phyloP scores from a whole-genome alignment of 148 eudicot species.

The Bassia scoparia region DNA sequence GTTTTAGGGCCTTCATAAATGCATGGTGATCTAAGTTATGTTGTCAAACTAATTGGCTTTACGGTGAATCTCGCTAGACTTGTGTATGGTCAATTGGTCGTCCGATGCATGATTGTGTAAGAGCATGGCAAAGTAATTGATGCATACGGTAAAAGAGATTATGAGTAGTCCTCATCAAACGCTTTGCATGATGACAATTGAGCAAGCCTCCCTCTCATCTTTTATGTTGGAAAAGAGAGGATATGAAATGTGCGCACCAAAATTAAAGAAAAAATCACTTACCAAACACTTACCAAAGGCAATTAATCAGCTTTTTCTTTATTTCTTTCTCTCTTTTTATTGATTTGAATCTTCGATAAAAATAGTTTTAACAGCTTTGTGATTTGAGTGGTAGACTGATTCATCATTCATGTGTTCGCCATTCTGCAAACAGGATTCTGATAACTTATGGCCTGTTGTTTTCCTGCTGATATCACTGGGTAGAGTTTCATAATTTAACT shows the following conservation, averaged over 20 bases:
- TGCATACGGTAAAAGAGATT: neutral
- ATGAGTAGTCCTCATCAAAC: neutral
- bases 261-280: too few relatives aligned
- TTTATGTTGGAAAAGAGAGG: neutral
- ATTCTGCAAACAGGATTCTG: neutral
- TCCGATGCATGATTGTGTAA: too few relatives aligned
- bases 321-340: constrained; percentile 1
- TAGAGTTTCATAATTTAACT: neutral
- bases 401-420: constrained; percentile 12
- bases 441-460: constrained; percentile 6
- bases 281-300: too few relatives aligned
- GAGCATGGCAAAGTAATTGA: neutral
- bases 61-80: too few relatives aligned
- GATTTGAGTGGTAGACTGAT: constrained; percentile 1
- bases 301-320: neutral
- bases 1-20: too few relatives aligned
- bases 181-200: constrained; percentile 4
- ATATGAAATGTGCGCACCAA: constrained; percentile 17
- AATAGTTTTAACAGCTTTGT: constrained; percentile 6
- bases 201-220: neutral
- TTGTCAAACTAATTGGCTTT: too few relatives aligned
- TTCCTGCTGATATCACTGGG: neutral
- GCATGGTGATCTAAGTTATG: too few relatives aligned
- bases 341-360: constrained; percentile 13
- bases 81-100: too few relatives aligned